phyloP scores from a whole-genome alignment of 2,329 filamentous ascomycete genomes.

The Penicillium glabrum region DNA sequence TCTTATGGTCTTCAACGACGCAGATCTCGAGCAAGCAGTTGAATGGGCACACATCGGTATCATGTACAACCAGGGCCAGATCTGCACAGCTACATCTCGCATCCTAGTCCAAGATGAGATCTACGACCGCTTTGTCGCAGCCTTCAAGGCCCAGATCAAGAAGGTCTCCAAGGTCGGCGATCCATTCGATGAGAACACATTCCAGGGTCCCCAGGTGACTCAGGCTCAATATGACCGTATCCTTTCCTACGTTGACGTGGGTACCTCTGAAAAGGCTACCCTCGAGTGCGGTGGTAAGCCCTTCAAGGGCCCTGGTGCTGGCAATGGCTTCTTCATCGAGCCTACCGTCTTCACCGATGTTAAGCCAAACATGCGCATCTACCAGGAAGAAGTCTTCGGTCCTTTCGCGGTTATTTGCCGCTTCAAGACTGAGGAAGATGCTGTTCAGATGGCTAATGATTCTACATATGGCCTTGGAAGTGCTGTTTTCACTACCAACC shows the following conservation, averaged over 20 bases:
- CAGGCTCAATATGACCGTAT: conserved; percentile 28
- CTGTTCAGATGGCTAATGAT: conserved; percentile 38
- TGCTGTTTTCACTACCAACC: conserved; percentile 40
- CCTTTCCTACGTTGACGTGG: conserved; percentile 28
- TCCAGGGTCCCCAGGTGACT: conserved; percentile 28
- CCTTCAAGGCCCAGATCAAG: conserved; percentile 26
- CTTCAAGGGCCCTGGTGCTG: conserved; percentile 27
- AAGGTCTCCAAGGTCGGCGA: conserved; percentile 33
- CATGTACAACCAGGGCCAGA: conserved; percentile 44
- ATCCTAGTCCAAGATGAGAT: conserved; percentile 27
- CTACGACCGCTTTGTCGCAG: conserved; percentile 22
- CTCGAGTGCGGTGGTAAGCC: conserved; percentile 34
- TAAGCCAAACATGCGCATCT: conserved; percentile 34
- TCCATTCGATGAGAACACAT: conserved; percentile 34
- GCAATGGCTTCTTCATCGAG: conserved; percentile 28
- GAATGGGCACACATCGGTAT: conserved; percentile 64
- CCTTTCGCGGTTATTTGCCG: conserved; percentile 38
- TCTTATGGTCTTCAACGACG: conserved; percentile 64
- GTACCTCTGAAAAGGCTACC: conserved; percentile 37
- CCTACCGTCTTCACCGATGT: conserved; percentile 36
- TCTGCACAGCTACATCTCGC: conserved; percentile 37
- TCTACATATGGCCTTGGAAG: conserved; percentile 40
- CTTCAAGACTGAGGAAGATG: conserved; percentile 39
- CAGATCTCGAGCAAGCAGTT: conserved; percentile 66
- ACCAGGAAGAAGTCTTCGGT: conserved; percentile 45